Evolutionary conservation across 495 filamentous ascomycete species (phyloP).

Genomic region (Aspergillus panamensis): DNA sequence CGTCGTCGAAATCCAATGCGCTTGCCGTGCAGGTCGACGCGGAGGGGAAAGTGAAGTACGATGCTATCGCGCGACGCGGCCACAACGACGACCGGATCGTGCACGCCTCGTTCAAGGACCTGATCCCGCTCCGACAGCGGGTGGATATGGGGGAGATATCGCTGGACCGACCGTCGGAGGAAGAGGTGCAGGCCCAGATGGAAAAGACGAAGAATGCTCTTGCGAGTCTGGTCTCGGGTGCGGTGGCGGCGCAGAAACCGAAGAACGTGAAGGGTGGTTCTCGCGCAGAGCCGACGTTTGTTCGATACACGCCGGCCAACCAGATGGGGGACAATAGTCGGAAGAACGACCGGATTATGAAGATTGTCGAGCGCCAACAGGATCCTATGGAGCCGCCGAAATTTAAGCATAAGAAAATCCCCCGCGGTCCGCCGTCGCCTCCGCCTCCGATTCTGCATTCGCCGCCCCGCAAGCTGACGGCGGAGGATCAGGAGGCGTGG

Average conservation of each 20-base stretch:
- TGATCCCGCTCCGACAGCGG: slow-evolving; percentile 90
- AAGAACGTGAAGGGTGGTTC: slow-evolving; percentile 81
- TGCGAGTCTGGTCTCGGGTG: slow-evolving; percentile 74
- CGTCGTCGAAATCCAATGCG: slow-evolving; percentile 72
- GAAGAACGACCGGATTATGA: slow-evolving; percentile 96
- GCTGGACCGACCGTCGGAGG: slow-evolving; percentile 80
- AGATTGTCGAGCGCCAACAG: slow-evolving; percentile 90
- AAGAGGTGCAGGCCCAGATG: slow-evolving; percentile 75
- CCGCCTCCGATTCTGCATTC: slow-evolving; percentile 95
- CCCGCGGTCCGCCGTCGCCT: slow-evolving; percentile 85
- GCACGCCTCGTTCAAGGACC: slow-evolving; percentile 92
- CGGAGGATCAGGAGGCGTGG: slow-evolving; percentile 97
- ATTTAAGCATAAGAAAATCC: slow-evolving; percentile 98
- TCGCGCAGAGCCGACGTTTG: slow-evolving; percentile 86
- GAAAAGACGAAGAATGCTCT: slow-evolving; percentile 87
- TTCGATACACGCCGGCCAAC: slow-evolving; percentile 90
- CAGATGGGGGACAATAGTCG: slow-evolving; percentile 91
- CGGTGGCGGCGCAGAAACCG: slow-evolving; percentile 87
- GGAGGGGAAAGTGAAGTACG: slow-evolving; percentile 92
- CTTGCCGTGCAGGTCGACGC: slow-evolving; percentile 87
- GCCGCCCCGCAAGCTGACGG: slow-evolving; percentile 89
- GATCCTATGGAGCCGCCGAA: slow-evolving; percentile 99
- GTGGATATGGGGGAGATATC: slow-evolving; percentile 92
- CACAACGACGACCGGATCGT: slow-evolving; percentile 80
- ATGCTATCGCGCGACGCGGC: slow-evolving; percentile 89